phyloP scores from a whole-genome alignment of 2,329 filamentous ascomycete species.

The Alternaria hordeiaustralica region DNA sequence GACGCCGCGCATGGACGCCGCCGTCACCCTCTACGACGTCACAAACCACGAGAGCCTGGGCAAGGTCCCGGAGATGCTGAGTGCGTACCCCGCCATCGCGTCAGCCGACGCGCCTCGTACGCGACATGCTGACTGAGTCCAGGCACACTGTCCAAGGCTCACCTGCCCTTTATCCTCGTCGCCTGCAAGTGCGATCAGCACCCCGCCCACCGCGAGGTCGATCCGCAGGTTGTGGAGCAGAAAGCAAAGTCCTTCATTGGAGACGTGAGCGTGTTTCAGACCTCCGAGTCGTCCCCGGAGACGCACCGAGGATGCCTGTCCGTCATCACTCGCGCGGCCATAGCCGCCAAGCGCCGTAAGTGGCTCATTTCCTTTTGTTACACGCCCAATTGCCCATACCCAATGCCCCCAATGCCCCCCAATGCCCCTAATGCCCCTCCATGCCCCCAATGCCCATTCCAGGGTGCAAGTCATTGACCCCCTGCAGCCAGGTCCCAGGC shows the following conservation, averaged over 20 bases:
- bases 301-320: conserved; percentile 78
- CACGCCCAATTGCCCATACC: not conserved
- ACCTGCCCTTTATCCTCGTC: conserved; percentile 79
- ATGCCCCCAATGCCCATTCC: not conserved
- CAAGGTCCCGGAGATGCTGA: conserved; percentile 75
- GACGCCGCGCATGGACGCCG: conserved; percentile 80
- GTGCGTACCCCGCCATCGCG: conserved; percentile 62
- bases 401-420: not conserved
- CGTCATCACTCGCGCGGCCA: conserved; percentile 74
- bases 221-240: conserved; percentile 70
- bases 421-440: not conserved
- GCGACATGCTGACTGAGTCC: conserved; percentile 32
- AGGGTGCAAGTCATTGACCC: conserved; percentile 24
- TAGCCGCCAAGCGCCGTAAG: conserved; percentile 73
- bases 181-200: conserved; percentile 89
- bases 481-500: conserved; percentile 41
- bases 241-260: conserved; percentile 68
- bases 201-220: conserved; percentile 71
- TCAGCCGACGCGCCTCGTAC: not conserved
- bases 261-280: conserved; percentile 72
- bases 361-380: conserved; percentile 27
- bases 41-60: conserved; percentile 77
- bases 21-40: conserved; percentile 86
- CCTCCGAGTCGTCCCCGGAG: conserved; percentile 72
- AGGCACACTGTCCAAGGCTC: conserved; percentile 77